Evolutionary conservation across 805 yeast genomes (phyloP).

Genomic region (Myxozyma melibiosi): DNA sequence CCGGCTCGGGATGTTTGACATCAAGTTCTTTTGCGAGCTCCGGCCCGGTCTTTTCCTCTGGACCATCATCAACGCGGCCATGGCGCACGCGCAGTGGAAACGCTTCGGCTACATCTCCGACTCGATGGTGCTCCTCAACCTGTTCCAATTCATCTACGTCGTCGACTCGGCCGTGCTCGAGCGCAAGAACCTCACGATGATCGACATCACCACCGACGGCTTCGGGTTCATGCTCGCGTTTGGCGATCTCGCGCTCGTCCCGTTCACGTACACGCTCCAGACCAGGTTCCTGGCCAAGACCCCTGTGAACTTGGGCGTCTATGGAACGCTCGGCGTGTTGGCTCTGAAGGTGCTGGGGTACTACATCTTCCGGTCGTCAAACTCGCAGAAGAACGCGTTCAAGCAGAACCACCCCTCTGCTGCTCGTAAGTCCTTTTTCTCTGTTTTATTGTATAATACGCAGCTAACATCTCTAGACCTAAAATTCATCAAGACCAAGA

Average conservation of each 20-base stretch:
- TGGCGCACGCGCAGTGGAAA: constrained; percentile 78
- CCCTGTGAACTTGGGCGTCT: constrained; percentile 56
- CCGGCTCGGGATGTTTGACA: constrained; percentile 76
- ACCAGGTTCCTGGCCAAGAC: constrained; percentile 75
- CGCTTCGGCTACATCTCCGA: constrained; percentile 61
- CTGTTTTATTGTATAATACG: not conserved
- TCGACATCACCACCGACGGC: constrained; percentile 95
- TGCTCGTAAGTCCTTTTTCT: constrained; percentile 45
- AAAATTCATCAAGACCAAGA: constrained; percentile 63
- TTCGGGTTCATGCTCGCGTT: constrained; percentile 95
- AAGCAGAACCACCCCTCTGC: constrained; percentile 68
- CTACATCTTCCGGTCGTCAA: constrained; percentile 80
- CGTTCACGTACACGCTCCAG: constrained; percentile 87
- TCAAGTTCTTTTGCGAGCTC: constrained; percentile 88
- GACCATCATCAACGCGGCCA: constrained; percentile 71
- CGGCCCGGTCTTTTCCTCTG: constrained; percentile 93
- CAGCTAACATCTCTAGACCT: constrained; percentile 39
- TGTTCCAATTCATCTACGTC: constrained; percentile 77
- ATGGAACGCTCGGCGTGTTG: constrained; percentile 48
- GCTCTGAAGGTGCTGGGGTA: constrained; percentile 63
- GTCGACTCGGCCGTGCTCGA: constrained; percentile 92
- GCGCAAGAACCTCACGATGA: constrained; percentile 87
- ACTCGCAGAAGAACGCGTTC: constrained; percentile 82
- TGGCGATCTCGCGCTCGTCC: constrained; percentile 91
- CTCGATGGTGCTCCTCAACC: constrained; percentile 68